A percentile compares a stretch with the other conserved stretches of the same genome.
Evolutionary conservation across 225 moss, liverwort and hornwort species (phyloP).

Genomic region (Pleurozium schreberi): DNA sequence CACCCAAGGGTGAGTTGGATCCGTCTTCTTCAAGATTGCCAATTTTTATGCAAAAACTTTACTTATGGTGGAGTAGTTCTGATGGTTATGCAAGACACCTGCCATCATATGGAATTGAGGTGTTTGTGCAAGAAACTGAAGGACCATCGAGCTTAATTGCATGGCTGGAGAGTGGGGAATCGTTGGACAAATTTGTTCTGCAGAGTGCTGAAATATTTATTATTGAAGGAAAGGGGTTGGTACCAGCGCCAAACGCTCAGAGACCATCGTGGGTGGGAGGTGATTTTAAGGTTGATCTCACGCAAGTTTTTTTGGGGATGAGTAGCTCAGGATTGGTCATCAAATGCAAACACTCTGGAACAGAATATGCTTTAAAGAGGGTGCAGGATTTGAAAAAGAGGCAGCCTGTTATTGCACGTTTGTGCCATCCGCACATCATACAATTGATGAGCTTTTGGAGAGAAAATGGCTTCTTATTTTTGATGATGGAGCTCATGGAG

Average conservation of each 20-base stretch:
- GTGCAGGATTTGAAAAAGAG: not conserved
- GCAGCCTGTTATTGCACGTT: not conserved
- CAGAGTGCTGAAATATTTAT: not conserved
- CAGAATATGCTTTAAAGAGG: not conserved
- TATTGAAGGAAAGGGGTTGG: not conserved
- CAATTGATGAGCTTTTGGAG: not conserved
- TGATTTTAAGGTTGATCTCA: not conserved
- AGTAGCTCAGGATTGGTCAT: not conserved
- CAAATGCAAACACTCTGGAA: not conserved
- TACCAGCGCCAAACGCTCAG: not conserved
- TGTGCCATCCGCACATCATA: not conserved
- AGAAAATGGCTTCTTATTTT: not conserved
- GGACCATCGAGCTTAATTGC: not conserved
- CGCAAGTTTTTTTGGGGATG: not conserved
- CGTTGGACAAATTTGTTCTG: not conserved
- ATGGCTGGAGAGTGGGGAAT: not conserved
- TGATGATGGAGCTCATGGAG: constrained; percentile 9
- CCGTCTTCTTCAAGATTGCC: not conserved
- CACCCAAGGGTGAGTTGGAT: not conserved
- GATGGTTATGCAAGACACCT: not conserved
- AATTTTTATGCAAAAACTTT: not conserved
- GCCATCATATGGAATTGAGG: not conserved
- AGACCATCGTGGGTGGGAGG: not conserved
- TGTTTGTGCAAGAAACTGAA: not conserved
- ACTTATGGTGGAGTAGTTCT: not conserved